These are phyloP conservation scores for Hypoxylon subgilvum DNA, from an alignment of 495 filamentous ascomycete species.

Conservation along the genomic window DNA sequence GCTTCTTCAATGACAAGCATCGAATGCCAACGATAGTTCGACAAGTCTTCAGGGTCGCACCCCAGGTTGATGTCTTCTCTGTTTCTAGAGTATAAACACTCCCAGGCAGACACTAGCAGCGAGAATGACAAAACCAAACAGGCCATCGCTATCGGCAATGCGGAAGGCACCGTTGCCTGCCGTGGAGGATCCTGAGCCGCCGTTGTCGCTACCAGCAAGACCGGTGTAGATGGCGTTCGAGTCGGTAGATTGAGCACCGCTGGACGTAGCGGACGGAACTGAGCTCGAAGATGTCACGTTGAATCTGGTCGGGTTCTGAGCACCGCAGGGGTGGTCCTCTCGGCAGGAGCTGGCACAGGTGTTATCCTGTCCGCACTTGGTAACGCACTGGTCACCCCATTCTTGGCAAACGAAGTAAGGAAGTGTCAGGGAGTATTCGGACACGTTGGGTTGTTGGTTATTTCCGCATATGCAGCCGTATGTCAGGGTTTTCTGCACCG, in stretches of 20 bases:
- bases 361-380: slow-evolving; percentile 63
- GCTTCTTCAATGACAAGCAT: not conserved
- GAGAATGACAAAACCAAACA: slow-evolving; percentile 35
- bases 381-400: slow-evolving; percentile 73
- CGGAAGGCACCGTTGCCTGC: slow-evolving; percentile 32
- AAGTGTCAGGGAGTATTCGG: slow-evolving; percentile 83
- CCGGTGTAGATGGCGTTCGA: slow-evolving; percentile 54
- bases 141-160: slow-evolving; percentile 24
- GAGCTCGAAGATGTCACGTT: slow-evolving; percentile 64
- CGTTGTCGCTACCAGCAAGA: slow-evolving; percentile 49
- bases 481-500: slow-evolving; percentile 62
- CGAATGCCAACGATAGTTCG: not conserved
- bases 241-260: slow-evolving; percentile 43
- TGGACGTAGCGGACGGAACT: slow-evolving; percentile 48
- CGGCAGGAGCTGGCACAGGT: slow-evolving; percentile 69
- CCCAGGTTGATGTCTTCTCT: not conserved
- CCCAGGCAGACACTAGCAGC: slow-evolving; percentile 38
- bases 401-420: slow-evolving; percentile 83
- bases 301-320: slow-evolving; percentile 66
- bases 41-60: not conserved
- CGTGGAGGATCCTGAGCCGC: slow-evolving; percentile 11
- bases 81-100: slow-evolving; percentile 36
- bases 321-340: slow-evolving; percentile 78
- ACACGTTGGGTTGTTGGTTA: slow-evolving; percentile 71
- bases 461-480: slow-evolving; percentile 82